These are phyloP conservation scores for Salvia miltiorrhiza DNA, from an alignment of 257 asterid species.

Conservation along the genomic window DNA sequence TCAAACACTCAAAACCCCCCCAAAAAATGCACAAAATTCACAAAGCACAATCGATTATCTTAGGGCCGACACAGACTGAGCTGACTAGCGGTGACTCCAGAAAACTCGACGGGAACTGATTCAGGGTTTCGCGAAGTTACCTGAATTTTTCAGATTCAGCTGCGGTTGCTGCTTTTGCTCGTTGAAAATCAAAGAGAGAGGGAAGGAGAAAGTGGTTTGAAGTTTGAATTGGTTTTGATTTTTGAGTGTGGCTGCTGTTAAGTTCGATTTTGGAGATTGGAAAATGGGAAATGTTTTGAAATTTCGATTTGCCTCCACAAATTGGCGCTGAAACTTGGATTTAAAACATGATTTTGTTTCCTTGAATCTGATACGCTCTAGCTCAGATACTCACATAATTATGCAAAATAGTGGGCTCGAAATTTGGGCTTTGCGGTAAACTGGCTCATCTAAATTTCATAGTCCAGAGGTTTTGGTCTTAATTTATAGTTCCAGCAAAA, in stretches of 20 bases:
- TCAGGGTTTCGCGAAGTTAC: slow-evolving; percentile 31
- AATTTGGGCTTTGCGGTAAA: neutral
- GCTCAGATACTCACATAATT: neutral
- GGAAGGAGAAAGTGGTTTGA: slow-evolving; percentile 24
- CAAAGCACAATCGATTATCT: neutral
- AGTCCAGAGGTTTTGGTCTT: too few species aligned
- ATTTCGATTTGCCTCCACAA: slow-evolving; percentile 37
- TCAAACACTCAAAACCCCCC: slow-evolving; percentile 11
- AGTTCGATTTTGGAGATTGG: neutral
- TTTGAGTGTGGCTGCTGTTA: slow-evolving; percentile 10
- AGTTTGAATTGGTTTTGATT: slow-evolving; percentile 23
- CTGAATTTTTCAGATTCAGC: slow-evolving; percentile 23
- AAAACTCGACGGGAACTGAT: slow-evolving; percentile 9
- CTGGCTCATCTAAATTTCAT: too few species aligned
- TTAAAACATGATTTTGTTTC: neutral
- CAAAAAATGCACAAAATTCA: neutral
- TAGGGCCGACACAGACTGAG: neutral
- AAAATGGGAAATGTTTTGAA: slow-evolving; percentile 11
- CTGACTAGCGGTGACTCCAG: neutral
- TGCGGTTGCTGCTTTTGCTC: slow-evolving; percentile 7
- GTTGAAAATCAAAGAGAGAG: neutral
- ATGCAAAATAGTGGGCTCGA: neutral
- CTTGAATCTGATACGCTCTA: neutral
- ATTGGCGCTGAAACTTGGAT: slow-evolving; percentile 51
- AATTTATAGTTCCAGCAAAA: too few species aligned